Evolutionary conservation across 2,329 filamentous ascomycete species (phyloP).

Genomic region (Fusarium liriodendri): DNA sequence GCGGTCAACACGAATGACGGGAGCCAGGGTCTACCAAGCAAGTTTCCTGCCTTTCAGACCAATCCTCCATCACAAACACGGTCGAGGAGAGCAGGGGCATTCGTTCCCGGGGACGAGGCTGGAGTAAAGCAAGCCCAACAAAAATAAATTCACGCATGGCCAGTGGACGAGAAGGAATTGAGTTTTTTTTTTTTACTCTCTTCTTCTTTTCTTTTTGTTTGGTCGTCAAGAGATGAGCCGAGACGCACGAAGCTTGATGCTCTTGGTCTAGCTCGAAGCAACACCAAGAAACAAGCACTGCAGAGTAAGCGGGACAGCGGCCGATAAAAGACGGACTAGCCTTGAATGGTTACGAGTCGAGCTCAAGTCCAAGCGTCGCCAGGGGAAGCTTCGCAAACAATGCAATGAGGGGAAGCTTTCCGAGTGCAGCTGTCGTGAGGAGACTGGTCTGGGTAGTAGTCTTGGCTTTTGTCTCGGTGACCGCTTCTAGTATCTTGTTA

Average conservation of each 20-base stretch:
- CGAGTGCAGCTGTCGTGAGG: constrained; percentile 20
- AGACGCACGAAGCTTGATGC: constrained; percentile 13
- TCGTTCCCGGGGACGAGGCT: neutral
- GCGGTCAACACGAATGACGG: constrained; percentile 31
- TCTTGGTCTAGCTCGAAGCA: constrained; percentile 29
- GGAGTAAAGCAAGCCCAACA: constrained; percentile 14
- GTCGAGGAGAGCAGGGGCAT: neutral
- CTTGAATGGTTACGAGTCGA: constrained; percentile 21
- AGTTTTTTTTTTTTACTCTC: constrained; percentile 5
- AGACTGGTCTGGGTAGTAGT: neutral
- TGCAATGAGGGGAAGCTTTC: constrained; percentile 23
- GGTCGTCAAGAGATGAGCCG: constrained; percentile 2
- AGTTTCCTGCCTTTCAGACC: constrained; percentile 8
- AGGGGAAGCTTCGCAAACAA: constrained; percentile 24
- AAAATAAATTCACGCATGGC: constrained; percentile 27
- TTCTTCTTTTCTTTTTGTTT: neutral
- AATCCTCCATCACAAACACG: neutral
- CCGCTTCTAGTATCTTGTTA: neutral
- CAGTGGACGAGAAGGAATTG: constrained; percentile 28
- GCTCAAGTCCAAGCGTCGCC: constrained; percentile 12
- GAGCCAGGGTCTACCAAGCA: constrained; percentile 22
- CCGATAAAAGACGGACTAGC: constrained; percentile 33
- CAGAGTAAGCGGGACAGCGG: constrained; percentile 10
- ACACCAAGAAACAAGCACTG: constrained; percentile 6
- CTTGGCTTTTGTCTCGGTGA: constrained; percentile 9